These are phyloP conservation scores for Pseudopyricularia javanii DNA, from an alignment of 2,329 filamentous ascomycete species.

Conservation along the genomic window DNA sequence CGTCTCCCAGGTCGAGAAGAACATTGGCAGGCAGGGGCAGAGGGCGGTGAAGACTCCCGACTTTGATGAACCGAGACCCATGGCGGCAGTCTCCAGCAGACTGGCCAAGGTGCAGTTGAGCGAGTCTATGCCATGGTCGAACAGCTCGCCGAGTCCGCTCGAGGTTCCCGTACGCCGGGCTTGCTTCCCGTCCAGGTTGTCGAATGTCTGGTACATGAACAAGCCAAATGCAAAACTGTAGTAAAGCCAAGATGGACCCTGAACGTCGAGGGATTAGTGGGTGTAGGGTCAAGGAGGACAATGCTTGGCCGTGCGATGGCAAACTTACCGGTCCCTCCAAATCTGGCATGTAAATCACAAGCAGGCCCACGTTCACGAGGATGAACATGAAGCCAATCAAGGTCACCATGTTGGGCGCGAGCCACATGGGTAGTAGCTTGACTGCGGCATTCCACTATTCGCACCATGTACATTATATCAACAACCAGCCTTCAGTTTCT, in stretches of 20 bases:
- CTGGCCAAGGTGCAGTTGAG: conserved; percentile 93
- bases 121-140: conserved; percentile 97
- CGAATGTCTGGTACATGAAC: conserved; percentile 99
- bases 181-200: conserved; percentile 98
- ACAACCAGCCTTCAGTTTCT: background rate
- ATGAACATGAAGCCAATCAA: conserved; percentile 92
- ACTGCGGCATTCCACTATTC: conserved; percentile 95
- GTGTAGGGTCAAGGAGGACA: background rate
- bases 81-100: conserved; percentile 80
- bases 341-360: conserved; percentile 78
- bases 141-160: conserved; percentile 87
- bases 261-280: conserved; percentile 2
- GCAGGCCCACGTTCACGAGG: conserved; percentile 61
- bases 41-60: conserved; percentile 86
- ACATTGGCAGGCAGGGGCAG: conserved; percentile 90
- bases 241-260: conserved; percentile 87
- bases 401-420: conserved; percentile 96
- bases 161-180: conserved; percentile 89
- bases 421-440: conserved; percentile 83
- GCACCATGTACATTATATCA: conserved; percentile 5
- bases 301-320: background rate
- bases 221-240: conserved; percentile 91
- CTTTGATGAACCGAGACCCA: conserved; percentile 76
- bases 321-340: conserved; percentile 69
- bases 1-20: conserved; percentile 99